These are phyloP conservation scores for Fusarium austroafricanum DNA, from an alignment of 2,329 filamentous ascomycete species.

Conservation along the genomic window DNA sequence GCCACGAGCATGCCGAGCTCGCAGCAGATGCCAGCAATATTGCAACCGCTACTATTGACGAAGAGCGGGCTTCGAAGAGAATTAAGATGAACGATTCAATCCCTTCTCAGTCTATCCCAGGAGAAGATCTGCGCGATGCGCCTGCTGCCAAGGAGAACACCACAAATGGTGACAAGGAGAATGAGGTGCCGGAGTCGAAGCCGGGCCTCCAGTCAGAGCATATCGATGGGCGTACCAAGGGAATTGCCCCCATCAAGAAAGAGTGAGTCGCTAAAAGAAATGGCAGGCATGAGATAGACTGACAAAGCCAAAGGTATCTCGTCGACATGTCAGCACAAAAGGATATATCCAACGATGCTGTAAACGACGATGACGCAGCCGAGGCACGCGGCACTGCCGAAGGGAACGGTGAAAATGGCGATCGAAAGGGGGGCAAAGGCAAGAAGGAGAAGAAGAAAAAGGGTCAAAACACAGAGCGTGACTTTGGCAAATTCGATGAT, in stretches of 20 bases:
- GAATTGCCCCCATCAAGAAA: conserved; percentile 77
- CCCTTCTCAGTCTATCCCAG: conserved; percentile 28
- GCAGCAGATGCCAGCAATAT: no score
- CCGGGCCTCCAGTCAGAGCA: conserved; percentile 27
- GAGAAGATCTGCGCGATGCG: conserved; percentile 38
- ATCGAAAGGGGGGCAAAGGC: conserved; percentile 59
- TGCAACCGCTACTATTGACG: conserved; percentile 14
- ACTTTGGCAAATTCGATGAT: conserved; percentile 84
- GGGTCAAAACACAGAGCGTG: conserved; percentile 83
- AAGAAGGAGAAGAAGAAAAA: conserved; percentile 62
- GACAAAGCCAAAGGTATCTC: conserved; percentile 55
- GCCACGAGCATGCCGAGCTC: no score
- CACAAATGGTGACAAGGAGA: conserved; percentile 10
- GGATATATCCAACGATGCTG: conserved; percentile 37
- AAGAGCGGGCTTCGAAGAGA: conserved; percentile 67
- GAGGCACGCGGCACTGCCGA: conserved; percentile 55
- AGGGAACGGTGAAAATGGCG: conserved; percentile 64
- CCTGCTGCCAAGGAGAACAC: conserved; percentile 20
- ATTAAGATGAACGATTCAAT: conserved; percentile 61
- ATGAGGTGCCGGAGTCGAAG: conserved; percentile 21
- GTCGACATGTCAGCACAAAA: conserved; percentile 51
- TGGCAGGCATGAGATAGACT: background rate
- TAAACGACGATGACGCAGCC: conserved; percentile 61
- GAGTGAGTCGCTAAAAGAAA: conserved; percentile 64
- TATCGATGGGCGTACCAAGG: conserved; percentile 57